phyloP scores from a whole-genome alignment of 169 alveolate species.

The Plasmodium cynomolgi region DNA sequence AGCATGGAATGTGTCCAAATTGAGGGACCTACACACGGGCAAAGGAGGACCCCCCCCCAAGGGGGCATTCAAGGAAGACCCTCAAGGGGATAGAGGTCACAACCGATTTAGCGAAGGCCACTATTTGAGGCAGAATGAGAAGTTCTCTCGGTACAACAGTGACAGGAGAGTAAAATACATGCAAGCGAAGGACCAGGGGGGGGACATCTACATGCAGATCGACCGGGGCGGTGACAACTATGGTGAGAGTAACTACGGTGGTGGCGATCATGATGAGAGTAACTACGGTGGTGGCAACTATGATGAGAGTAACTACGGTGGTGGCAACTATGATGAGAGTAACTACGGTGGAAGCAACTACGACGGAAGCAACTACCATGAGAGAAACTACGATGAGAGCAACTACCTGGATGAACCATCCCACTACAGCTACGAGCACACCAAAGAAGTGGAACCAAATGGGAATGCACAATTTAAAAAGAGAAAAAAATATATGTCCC shows the following conservation, averaged over 20 bases:
- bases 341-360: no score
- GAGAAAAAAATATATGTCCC: background rate
- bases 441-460: background rate
- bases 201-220: background rate
- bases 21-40: background rate
- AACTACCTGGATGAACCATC: background rate
- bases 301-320: background rate
- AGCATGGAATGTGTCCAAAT: background rate
- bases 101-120: conserved; percentile 58
- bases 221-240: background rate
- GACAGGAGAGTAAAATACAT: conserved; percentile 18
- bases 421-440: background rate
- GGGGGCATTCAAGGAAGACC: background rate
- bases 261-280: background rate
- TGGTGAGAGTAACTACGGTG: background rate
- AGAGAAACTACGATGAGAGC: background rate
- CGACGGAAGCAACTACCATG: background rate
- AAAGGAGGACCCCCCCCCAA: background rate
- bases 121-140: conserved; percentile 1
- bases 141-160: conserved; percentile 23
- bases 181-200: conserved; percentile 1
- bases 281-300: no score
- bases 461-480: background rate
- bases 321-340: background rate
- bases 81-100: background rate